Percentiles rank a stretch among this genome's conserved stretches.
Conservation (phyloP, 208 protist genomes). For the Jaenimonas drosophilae region DNA sequence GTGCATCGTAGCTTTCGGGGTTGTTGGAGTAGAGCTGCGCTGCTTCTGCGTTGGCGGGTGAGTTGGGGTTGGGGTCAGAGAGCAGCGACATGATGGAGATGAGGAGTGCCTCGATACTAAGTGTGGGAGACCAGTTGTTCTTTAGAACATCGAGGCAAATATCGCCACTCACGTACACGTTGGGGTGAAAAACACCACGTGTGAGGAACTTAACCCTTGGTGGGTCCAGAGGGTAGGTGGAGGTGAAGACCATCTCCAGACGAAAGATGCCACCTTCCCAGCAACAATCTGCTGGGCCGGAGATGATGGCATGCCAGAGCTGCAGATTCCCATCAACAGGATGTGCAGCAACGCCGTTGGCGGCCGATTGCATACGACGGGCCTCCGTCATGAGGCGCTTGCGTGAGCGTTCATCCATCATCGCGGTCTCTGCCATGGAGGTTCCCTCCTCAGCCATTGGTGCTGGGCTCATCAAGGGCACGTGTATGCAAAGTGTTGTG, state of each 20-base stretch:
- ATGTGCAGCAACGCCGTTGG: conserved; percentile 38
- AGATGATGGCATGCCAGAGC: conserved; percentile 77
- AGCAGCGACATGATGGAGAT: conserved; percentile 99
- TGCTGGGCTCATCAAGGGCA: no score
- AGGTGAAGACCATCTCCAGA: conserved; percentile 61
- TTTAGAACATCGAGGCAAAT: conserved; percentile 99
- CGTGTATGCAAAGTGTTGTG: no score
- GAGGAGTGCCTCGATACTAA: conserved; percentile 98
- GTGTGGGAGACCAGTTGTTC: conserved; percentile 97
- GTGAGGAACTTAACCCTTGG: conserved; percentile 97
- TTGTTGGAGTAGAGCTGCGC: conserved; percentile 95
- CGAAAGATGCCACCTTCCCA: conserved; percentile 90
- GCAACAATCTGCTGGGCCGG: conserved; percentile 57
- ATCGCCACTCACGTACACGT: conserved; percentile 97
- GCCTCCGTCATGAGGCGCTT: conserved; percentile 76
- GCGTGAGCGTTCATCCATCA: no score
- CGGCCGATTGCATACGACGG: conserved; percentile 23
- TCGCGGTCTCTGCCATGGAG: no score
- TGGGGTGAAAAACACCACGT: conserved; percentile 98
- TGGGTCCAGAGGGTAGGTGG: conserved; percentile 91
- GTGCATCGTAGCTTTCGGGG: conserved; percentile 91
- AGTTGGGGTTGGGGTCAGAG: conserved; percentile 99
- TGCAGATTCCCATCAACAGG: conserved; percentile 74
- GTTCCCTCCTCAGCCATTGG: no score
- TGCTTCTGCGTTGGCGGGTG: conserved; percentile 98